Base-by-base conservation (phyloP, 2,329 filamentous ascomycete species). In the Bipolaris oryzae region DNA sequence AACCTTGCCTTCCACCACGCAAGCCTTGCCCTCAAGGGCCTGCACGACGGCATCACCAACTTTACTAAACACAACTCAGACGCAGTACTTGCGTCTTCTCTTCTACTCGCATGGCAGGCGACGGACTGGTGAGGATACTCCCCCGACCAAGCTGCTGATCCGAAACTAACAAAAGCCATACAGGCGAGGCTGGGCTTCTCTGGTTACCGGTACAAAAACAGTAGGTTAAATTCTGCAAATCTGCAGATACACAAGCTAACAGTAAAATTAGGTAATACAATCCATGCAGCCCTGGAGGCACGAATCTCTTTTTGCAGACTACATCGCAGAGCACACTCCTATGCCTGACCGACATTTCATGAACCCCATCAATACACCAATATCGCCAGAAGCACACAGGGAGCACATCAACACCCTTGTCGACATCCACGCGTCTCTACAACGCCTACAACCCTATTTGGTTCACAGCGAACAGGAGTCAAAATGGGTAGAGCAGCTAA, bases 51-150 rank as follows among this genome's bases (percentile, higher is more conserved):
- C 25, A 93, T 98, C 66, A 87, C 88, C 42, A 84, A 85, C 18
- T 97, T 98, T 77, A 96, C 90, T 2, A 87, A 87, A 67, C 87
- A 89, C 50, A 96, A 92, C 59, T 94, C 92, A 1, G 94, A 99
- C 77, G 92, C 93, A 41, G 89, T 97, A 60, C 84, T 99, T 52
- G 94, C 93, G 23, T 91, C 93, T 31, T 97, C 94, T 23, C 87
- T 97, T 42, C 85, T 98, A 45, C 84, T 99, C 47, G 96, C 93
- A 35, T 98, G 95, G 93, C 94, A 98, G 80, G 91, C 92, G 53
- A 95, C 89, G 58, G 94, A 98, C 80, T 98, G 93, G 94, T 96
- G 84, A 82, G 53, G 88, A 80, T 31, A n/a, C 23, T 11, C 5
- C 13, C 34, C 20, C 39, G 11, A 15, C 18, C 43, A 11, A 23